These are phyloP conservation scores for Hypoxylon sp. DNA, from an alignment of 2,329 filamentous ascomycete genomes.

Conservation along the genomic window DNA sequence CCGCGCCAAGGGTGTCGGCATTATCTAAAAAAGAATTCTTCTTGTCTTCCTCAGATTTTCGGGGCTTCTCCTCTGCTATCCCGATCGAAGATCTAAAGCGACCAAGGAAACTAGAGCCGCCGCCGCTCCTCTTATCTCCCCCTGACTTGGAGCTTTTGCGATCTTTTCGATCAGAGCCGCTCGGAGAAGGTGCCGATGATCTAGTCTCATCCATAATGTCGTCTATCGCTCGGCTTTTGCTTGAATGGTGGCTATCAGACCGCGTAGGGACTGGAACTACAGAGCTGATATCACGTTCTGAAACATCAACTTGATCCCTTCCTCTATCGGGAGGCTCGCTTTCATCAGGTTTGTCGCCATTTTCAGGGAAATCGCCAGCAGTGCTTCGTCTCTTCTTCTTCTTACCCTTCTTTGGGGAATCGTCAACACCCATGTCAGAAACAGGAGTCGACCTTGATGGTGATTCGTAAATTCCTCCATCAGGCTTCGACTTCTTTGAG, in stretches of 20 bases:
- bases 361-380: conserved; percentile 54
- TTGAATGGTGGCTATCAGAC: conserved; percentile 56
- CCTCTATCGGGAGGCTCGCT: conserved; percentile 60
- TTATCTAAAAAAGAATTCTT: conserved; percentile 79
- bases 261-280: conserved; percentile 63
- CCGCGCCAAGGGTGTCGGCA: conserved; percentile 78
- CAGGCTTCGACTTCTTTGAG: conserved; percentile 55
- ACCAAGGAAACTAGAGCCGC: conserved; percentile 64
- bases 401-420: conserved; percentile 54
- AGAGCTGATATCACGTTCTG: conserved; percentile 65
- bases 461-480: conserved; percentile 39
- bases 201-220: conserved; percentile 66
- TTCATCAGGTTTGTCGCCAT: conserved; percentile 56
- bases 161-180: conserved; percentile 48
- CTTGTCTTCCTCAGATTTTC: conserved; percentile 58
- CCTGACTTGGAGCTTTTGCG: conserved; percentile 52
- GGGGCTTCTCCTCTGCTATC: conserved; percentile 52
- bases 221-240: conserved; percentile 56
- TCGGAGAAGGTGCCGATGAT: conserved; percentile 62
- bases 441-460: conserved; percentile 40
- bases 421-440: conserved; percentile 42
- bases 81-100: conserved; percentile 63
- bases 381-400: conserved; percentile 59
- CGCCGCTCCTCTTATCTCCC: conserved; percentile 58
- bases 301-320: conserved; percentile 57